phyloP scores from a whole-genome alignment of 352 stramenopile genomes.

The Salisapilia sapeloensis region DNA sequence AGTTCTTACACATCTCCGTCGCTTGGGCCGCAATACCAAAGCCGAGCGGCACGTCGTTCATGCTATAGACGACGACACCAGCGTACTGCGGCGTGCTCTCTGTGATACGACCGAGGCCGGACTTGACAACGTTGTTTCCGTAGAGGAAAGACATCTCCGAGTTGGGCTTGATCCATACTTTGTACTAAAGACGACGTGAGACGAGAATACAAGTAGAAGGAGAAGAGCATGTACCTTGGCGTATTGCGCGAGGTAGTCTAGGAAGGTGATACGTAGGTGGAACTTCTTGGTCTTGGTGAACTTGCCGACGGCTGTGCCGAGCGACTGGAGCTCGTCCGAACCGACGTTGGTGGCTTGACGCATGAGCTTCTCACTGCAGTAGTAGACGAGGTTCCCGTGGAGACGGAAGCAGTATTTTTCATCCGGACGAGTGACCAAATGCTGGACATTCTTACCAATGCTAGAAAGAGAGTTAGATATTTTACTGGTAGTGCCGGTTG shows the following conservation, averaged over 20 bases:
- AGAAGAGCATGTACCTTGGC: conserved; percentile 62
- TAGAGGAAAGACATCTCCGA: conserved; percentile 99
- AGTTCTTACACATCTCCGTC: conserved; percentile 89
- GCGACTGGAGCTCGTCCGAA: conserved; percentile 89
- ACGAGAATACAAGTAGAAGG: neutral
- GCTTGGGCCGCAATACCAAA: conserved; percentile 96
- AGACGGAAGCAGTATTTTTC: conserved; percentile 97
- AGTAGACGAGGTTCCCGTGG: conserved; percentile 95
- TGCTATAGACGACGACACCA: conserved; percentile 96
- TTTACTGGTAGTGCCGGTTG: neutral
- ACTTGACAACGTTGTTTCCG: conserved; percentile 98
- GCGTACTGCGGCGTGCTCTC: conserved; percentile 96
- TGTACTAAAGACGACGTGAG: conserved; percentile 63
- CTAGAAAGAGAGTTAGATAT: conserved; percentile 7
- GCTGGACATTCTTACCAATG: conserved; percentile 94
- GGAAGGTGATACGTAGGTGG: conserved; percentile 94
- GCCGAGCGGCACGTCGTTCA: conserved; percentile 96
- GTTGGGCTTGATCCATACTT: conserved; percentile 99
- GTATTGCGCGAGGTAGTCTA: conserved; percentile 98
- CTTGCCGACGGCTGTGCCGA: conserved; percentile 97
- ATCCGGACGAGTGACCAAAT: conserved; percentile 93
- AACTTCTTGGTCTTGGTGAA: conserved; percentile 99
- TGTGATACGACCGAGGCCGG: conserved; percentile 94
- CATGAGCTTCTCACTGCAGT: conserved; percentile 94
- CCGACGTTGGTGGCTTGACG: conserved; percentile 90